Percentiles rank a stretch among this genome's conserved stretches.
Conservation (phyloP, 495 filamentous ascomycete species). For the Aspergillus affinis region DNA sequence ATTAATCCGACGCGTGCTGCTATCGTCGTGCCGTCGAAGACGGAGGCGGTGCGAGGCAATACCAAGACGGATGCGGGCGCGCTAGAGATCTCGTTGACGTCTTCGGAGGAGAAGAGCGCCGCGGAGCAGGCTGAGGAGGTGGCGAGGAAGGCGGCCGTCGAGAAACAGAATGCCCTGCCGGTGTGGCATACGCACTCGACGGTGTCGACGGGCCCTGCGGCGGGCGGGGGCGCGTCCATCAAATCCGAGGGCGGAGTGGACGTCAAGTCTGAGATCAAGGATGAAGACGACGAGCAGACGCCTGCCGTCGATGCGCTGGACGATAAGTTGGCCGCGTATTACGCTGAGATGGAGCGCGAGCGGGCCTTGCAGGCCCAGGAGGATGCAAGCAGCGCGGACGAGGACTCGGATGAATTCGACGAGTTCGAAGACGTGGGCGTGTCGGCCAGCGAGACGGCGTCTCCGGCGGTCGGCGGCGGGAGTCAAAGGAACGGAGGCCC, state of each 20-base stretch:
- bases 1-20: constrained; percentile 55
- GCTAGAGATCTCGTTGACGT: constrained; percentile 77
- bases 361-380: constrained; percentile 47
- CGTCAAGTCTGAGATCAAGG: constrained; percentile 46
- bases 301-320: constrained; percentile 44
- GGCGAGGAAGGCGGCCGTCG: constrained; percentile 69
- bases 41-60: constrained; percentile 67
- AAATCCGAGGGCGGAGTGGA: constrained; percentile 39
- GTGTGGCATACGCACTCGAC: constrained; percentile 89
- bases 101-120: constrained; percentile 69
- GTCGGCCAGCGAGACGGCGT: constrained; percentile 40
- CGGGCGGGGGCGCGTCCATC: constrained; percentile 10
- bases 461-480: constrained; percentile 30
- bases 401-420: constrained; percentile 50
- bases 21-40: constrained; percentile 40
- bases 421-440: constrained; percentile 51
- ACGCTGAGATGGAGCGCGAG: constrained; percentile 51
- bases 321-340: constrained; percentile 53
- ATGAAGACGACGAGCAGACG: constrained; percentile 54
- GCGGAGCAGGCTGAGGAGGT: constrained; percentile 72
- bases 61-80: constrained; percentile 64
- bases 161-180: constrained; percentile 82
- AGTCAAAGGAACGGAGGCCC: constrained; percentile 34
- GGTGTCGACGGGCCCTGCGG: constrained; percentile 47
- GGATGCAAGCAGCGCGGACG: constrained; percentile 46